Evolutionary conservation across 1,284 basidiomycete species (phyloP), one percentile per base, ranked within the genome.

Genomic region (Cutaneotrichosporon cyanovorans): DNA sequence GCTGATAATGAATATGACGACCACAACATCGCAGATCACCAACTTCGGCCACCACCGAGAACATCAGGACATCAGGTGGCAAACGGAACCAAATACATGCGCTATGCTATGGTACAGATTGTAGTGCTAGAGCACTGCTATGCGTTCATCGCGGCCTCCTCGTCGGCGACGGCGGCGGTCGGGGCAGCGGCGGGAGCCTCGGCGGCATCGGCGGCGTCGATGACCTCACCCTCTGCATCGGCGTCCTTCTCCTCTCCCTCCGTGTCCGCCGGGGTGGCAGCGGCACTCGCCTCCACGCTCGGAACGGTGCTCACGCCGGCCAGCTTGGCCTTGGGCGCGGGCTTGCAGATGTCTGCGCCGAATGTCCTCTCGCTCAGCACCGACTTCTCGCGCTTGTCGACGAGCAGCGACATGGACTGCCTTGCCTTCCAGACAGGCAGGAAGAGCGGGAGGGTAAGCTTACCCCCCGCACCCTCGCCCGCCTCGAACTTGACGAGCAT

Each of bases 361-460:
- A 69, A 71, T 4, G 60, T 61, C 16, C 69, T 60, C 16, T 65
- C 53, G 4, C 68, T 70, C 8, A 71, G 59, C 25, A 63, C 66
- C 28, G 64, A 87, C 73, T 95, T 95, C 30, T 89, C 87, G 60
- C 85, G 85, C 71, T 95, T 96, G 71, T 95, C 89, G 50, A 93
- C 81, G 85, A 96, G 90, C 47, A 95, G 75, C 4, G 84, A 81
- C 48, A 92, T 69, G 2, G 87, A 90, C 15, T 82, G 80, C 53
- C 82, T 84, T 1, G 87, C 89, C 71, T 87, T 89, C 92, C 91
- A 96, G 42, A 95, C 78, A 0, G 92, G 90, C 16, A 95, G 73
- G 19, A 84, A 71, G 22, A 95, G 74, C 38, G 88, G 82, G 58
- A 87, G 81, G 14, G 78, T 74, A 34, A 90, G 75, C 84, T 75